phyloP scores from a whole-genome alignment of 225 moss, liverwort and hornwort genomes.

The Sphagnum tenellum region DNA sequence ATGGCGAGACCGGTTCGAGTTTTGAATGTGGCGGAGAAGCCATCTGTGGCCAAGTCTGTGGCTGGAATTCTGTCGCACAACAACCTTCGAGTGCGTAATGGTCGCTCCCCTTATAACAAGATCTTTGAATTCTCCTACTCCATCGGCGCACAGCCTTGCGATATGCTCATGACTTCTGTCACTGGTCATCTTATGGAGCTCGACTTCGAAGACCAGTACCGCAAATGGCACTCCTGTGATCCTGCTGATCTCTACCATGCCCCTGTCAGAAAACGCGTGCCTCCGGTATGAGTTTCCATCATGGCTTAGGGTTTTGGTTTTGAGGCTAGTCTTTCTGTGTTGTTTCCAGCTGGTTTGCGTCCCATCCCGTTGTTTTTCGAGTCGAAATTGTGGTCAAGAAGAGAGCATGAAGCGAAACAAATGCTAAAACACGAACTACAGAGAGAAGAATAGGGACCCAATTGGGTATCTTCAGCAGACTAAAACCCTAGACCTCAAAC shows the following conservation, averaged over 20 bases:
- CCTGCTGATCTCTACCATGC: constrained; percentile 88
- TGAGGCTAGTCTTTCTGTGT: too few species aligned
- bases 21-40: constrained; percentile 96
- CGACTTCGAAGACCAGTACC: constrained; percentile 89
- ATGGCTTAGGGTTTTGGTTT: too few species aligned
- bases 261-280: constrained; percentile 79
- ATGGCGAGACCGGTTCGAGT: constrained; percentile 63
- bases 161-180: constrained; percentile 96
- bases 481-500: too few species aligned
- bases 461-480: too few species aligned
- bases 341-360: constrained; percentile 1
- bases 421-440: too few species aligned
- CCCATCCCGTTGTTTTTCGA: not conserved
- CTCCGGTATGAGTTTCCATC: constrained; percentile 39
- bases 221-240: constrained; percentile 97
- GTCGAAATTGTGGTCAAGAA: too few species aligned
- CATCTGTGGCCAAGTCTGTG: constrained; percentile 91
- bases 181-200: constrained; percentile 98
- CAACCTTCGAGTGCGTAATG: constrained; percentile 71
- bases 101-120: constrained; percentile 87
- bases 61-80: constrained; percentile 77
- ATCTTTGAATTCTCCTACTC: constrained; percentile 87
- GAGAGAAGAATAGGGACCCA: too few species aligned
- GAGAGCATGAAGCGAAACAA: too few species aligned
- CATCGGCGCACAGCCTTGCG: constrained; percentile 71